Evolutionary conservation across 768 basidiomycete genomes (phyloP).

Genomic region (Zangia roseola): DNA sequence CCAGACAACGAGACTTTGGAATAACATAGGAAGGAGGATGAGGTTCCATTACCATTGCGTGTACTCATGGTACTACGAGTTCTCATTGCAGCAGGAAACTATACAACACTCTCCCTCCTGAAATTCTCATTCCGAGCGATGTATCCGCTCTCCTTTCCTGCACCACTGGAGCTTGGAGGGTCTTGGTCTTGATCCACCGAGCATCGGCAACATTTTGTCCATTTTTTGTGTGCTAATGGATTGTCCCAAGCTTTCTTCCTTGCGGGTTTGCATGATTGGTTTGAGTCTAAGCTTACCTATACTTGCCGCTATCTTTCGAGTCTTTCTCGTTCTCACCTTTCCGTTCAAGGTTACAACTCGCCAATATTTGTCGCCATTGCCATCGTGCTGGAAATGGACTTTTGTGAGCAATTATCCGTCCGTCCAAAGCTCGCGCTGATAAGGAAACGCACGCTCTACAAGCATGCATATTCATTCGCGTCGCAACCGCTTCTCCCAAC

Average conservation of each 20-base stretch:
- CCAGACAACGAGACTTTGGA: background rate
- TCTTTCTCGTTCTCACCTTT: constrained; percentile 58
- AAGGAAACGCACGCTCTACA: constrained; percentile 33
- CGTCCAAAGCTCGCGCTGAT: background rate
- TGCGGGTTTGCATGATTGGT: constrained; percentile 53
- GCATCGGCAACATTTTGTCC: constrained; percentile 65
- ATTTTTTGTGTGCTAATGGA: constrained; percentile 63
- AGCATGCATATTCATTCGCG: constrained; percentile 72
- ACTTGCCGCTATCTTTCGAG: constrained; percentile 47
- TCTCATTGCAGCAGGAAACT: constrained; percentile 63
- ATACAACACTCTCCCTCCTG: constrained; percentile 59
- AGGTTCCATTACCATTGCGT: constrained; percentile 46
- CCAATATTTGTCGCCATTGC: too few relatives aligned
- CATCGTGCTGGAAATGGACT: constrained; percentile 53
- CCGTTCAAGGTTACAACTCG: constrained; percentile 58
- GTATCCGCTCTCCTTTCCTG: constrained; percentile 72
- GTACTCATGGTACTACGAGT: constrained; percentile 54
- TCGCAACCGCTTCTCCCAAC: constrained; percentile 65
- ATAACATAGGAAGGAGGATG: constrained; percentile 12
- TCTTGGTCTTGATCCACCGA: constrained; percentile 62
- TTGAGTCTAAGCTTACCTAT: constrained; percentile 66
- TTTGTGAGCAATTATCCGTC: constrained; percentile 41
- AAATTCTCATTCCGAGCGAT: constrained; percentile 67
- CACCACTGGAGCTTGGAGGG: constrained; percentile 70
- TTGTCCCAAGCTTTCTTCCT: constrained; percentile 68